Evolutionary conservation across 768 basidiomycete species (phyloP).

Genomic region (Kwoniella sp.): DNA sequence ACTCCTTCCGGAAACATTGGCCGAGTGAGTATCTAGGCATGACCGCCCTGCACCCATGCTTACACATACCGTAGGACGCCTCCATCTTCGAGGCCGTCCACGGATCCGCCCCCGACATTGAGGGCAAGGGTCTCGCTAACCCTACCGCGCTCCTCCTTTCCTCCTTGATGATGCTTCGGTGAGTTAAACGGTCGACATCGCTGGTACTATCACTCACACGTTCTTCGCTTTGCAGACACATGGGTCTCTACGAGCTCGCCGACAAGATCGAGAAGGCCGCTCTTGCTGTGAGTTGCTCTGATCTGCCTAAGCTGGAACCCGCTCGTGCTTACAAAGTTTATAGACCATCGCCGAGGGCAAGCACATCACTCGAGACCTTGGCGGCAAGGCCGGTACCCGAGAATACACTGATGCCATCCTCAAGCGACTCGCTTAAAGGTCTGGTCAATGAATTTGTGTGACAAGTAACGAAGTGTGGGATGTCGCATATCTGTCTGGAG

Average conservation of each 20-base stretch:
- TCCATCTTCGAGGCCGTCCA: conserved; percentile 99
- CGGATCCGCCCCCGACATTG: conserved; percentile 99
- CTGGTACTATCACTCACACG: neutral
- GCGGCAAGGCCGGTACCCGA: conserved; percentile 82
- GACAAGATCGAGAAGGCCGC: conserved; percentile 87
- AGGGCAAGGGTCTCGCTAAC: conserved; percentile 74
- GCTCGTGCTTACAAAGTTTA: neutral
- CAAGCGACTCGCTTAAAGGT: conserved; percentile 56
- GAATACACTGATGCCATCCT: conserved; percentile 90
- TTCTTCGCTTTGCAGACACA: conserved; percentile 72
- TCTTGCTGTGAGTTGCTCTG: conserved; percentile 63
- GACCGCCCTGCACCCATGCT: neutral
- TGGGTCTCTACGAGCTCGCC: conserved; percentile 80
- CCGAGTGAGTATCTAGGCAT: conserved; percentile 61
- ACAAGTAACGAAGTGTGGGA: no score
- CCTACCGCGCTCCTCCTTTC: conserved; percentile 97
- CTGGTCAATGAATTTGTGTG: no score
- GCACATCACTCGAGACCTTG: conserved; percentile 88
- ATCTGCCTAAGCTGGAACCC: neutral
- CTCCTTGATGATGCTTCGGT: conserved; percentile 97
- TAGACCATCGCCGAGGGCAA: conserved; percentile 98
- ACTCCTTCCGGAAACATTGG: conserved; percentile 98
- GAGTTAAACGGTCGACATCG: conserved; percentile 29
- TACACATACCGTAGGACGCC: conserved; percentile 63
- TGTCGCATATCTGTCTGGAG: no score